Evolutionary conservation across 305 asterid genomes (phyloP).

Genomic region (Striga hermonthica): DNA sequence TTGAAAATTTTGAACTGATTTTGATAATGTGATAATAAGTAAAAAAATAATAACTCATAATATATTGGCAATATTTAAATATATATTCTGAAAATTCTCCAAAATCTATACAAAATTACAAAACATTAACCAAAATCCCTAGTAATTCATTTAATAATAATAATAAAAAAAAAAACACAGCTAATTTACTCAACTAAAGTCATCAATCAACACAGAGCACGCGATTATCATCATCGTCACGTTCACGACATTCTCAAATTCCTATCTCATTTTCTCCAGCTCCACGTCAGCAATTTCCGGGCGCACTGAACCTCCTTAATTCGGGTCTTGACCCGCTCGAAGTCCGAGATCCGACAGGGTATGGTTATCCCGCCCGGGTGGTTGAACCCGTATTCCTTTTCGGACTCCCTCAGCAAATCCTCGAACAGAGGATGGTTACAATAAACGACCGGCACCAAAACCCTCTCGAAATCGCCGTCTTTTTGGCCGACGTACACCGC

Average conservation of each 20-base stretch:
- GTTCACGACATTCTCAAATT: constrained; percentile 8
- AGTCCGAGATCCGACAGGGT: constrained; percentile 61
- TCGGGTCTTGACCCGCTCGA: constrained; percentile 57
- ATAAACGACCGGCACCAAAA: constrained; percentile 73
- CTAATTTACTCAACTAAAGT: too few species aligned
- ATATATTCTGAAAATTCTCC: too few species aligned
- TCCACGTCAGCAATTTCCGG: constrained; percentile 40
- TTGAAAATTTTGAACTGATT: too few species aligned
- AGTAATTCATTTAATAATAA: too few species aligned
- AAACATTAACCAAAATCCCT: too few species aligned
- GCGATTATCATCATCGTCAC: constrained; percentile 26
- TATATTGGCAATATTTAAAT: too few species aligned
- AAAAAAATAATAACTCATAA: too few species aligned
- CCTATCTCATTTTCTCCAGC: constrained; percentile 22
- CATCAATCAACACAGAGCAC: neutral
- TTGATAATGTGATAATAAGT: too few species aligned
- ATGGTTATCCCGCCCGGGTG: constrained; percentile 62
- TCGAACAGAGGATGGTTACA: constrained; percentile 78
- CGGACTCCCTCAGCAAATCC: constrained; percentile 65
- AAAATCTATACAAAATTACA: too few species aligned
- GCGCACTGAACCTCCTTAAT: constrained; percentile 44
- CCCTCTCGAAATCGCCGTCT: constrained; percentile 63
- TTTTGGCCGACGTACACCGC: constrained; percentile 85
- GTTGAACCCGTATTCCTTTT: constrained; percentile 68
- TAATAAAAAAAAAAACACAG: too few species aligned